Evolutionary conservation across 768 basidiomycete species (phyloP), one percentile per base, ranked within the genome.

Genomic region (Leucocoprinus leucothites): DNA sequence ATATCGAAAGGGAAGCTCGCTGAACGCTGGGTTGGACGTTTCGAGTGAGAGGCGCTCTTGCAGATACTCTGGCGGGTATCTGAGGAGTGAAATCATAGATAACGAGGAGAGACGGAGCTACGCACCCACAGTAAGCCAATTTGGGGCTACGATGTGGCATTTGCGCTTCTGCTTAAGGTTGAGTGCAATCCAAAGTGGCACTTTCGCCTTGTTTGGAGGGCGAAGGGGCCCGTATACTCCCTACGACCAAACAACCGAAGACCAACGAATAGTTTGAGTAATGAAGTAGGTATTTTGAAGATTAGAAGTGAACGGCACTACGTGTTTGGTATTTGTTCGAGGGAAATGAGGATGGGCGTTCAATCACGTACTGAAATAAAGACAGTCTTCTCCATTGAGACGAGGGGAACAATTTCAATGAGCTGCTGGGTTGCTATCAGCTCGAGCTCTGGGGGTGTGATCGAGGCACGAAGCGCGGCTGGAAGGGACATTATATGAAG

Each of bases 171-270:
- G 67, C 72, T 99, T 99, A 48, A 98, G 75, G 65, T 96, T 93
- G 2, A 91, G 74, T 0, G 96, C 97, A 77, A 99, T 87, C 97
- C 97, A 99, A 3, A 98, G 74, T 1, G 97, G 97, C n/a, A 98
- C 84, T 60, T 80, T 80, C 35, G 87, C 79, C 68, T 89, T 89
- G 55, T 83, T 80, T 4, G 96, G 96, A 1, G 97, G 95, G 5
- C 87, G 78, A 51, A 99, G 82, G 18, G 97, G 96, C 2, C 97
- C 97, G 63, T 93, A 97, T 50, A 87, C 86, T 51, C 93, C 94
- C 94, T 97, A 19, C 6, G n/a, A 13, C 6, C 2, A 36, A 18
- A 38, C 11, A 14, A 36, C 9, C 25, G 14, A 9, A 21, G 45
- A 47, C 26, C 26, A 25, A 47, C 9, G 40, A 19, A 41, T 8